Evolutionary conservation across 768 basidiomycete species (phyloP), one percentile per base, ranked within the genome.

Genomic region (Boletus reticuloceps): DNA sequence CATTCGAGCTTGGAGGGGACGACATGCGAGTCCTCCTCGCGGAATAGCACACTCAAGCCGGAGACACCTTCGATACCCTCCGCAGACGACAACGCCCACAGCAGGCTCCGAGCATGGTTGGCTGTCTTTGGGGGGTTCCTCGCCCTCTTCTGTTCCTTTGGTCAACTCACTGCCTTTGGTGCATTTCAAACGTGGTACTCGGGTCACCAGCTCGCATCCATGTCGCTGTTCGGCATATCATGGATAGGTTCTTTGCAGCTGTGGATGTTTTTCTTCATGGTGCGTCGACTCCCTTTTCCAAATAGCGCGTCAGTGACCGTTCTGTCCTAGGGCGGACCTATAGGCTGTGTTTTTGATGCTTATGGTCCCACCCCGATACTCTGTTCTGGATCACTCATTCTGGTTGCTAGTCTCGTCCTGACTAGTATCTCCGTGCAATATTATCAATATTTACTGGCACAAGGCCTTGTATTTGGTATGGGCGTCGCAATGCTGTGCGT

Each of bases 181-280:
- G 85, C 84, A 40, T 89, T 82, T 66, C 84, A 88, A 66, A 70
- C 82, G 13, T 88, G 82, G 81, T 89, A 89, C 60, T 73, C 77
- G 11, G 69, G 68, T 14, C 82, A 89, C 66, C 82, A 88, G 65
- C 75, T 89, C 17, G 65, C 66, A 17, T 66, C 75, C 58, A 58
- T 78, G 36, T 69, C 81, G 14, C 72, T 82, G 14, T 83, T 82
- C 37, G 79, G 75, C 22, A 84, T 88, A 57, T 83, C 86, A 4
- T 87, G 86, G 82, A 86, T 89, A 58, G 86, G 86, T 6, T 83
- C 84, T 2, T 58, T 88, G 44, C 87, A 88, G 61, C 71, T 89
- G 5, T 88, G 82, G 78, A 70, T 80, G 19, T 85, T 88, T 66
- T 88, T 88, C 74, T 80, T 85, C 61, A 82, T 83, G 54, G 86